Evolutionary conservation across 2,329 filamentous ascomycete genomes (phyloP).

Genomic region (Neofusicoccum cordaticola): DNA sequence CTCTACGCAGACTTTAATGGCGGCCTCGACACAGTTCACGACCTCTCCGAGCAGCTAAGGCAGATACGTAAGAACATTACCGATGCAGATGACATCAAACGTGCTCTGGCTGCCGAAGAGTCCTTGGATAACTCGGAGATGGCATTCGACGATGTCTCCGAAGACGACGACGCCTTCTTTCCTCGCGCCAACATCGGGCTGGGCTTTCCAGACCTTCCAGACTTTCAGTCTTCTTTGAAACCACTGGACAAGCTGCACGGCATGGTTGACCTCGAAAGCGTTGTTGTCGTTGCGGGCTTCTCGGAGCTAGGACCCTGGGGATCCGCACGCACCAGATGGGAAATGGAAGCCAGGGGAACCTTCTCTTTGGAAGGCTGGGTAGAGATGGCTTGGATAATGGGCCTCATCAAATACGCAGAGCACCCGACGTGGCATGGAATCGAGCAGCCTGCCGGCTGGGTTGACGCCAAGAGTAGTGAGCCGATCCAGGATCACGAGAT

Average conservation of each 20-base stretch:
- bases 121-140: slow-evolving; percentile 15
- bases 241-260: slow-evolving; percentile 20
- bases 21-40: slow-evolving; percentile 28
- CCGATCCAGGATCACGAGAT: slow-evolving; percentile 33
- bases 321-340: slow-evolving; percentile 84
- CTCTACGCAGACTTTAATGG: slow-evolving; percentile 42
- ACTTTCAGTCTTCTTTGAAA: neutral
- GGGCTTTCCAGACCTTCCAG: slow-evolving; percentile 15
- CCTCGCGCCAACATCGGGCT: slow-evolving; percentile 17
- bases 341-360: slow-evolving; percentile 83
- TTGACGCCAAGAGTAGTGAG: slow-evolving; percentile 27
- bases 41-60: slow-evolving; percentile 21
- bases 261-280: slow-evolving; percentile 39
- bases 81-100: slow-evolving; percentile 17
- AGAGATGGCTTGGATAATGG: slow-evolving; percentile 95
- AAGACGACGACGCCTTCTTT: neutral
- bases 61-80: slow-evolving; percentile 19
- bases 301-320: slow-evolving; percentile 66
- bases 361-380: slow-evolving; percentile 86
- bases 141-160: neutral
- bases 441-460: slow-evolving; percentile 25
- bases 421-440: slow-evolving; percentile 59
- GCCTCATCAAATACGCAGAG: slow-evolving; percentile 66
- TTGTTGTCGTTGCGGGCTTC: slow-evolving; percentile 42
- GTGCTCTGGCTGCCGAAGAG: slow-evolving; percentile 18